phyloP scores from a whole-genome alignment of 2,329 filamentous ascomycete genomes.

The Arthrobotrys conoides region DNA sequence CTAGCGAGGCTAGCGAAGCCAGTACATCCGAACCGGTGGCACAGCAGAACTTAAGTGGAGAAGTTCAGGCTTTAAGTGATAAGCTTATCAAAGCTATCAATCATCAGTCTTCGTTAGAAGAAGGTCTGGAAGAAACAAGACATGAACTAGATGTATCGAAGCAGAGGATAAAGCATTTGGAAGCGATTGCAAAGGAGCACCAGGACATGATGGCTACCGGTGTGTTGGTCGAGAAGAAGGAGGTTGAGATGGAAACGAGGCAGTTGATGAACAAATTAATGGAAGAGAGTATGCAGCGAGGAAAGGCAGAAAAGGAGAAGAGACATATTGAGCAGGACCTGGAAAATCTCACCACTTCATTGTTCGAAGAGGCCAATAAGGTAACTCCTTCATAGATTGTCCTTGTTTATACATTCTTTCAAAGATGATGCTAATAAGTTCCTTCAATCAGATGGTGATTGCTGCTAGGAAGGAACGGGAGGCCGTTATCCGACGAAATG shows the following conservation, averaged over 20 bases:
- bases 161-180: slow-evolving; percentile 77
- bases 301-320: slow-evolving; percentile 81
- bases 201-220: slow-evolving; percentile 79
- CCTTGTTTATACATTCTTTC: background rate
- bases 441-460: slow-evolving; percentile 81
- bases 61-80: slow-evolving; percentile 90
- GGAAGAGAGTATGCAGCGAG: slow-evolving; percentile 77
- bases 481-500: slow-evolving; percentile 83
- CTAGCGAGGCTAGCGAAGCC: slow-evolving; percentile 36
- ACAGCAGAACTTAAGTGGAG: slow-evolving; percentile 74
- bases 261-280: slow-evolving; percentile 73
- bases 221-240: slow-evolving; percentile 80
- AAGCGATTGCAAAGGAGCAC: slow-evolving; percentile 78
- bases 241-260: slow-evolving; percentile 80
- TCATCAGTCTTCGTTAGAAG: slow-evolving; percentile 91
- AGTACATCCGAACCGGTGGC: slow-evolving; percentile 21
- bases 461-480: slow-evolving; percentile 88
- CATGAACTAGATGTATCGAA: slow-evolving; percentile 84
- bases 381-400: slow-evolving; percentile 67
- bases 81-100: slow-evolving; percentile 99
- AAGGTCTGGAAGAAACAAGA: slow-evolving; percentile 84
- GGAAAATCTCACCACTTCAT: slow-evolving; percentile 86
- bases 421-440: slow-evolving; percentile 63
- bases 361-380: slow-evolving; percentile 98
- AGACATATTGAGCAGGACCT: slow-evolving; percentile 92